Base-by-base conservation (phyloP, 1,139 yeast species). In the Pichia sp. region DNA sequence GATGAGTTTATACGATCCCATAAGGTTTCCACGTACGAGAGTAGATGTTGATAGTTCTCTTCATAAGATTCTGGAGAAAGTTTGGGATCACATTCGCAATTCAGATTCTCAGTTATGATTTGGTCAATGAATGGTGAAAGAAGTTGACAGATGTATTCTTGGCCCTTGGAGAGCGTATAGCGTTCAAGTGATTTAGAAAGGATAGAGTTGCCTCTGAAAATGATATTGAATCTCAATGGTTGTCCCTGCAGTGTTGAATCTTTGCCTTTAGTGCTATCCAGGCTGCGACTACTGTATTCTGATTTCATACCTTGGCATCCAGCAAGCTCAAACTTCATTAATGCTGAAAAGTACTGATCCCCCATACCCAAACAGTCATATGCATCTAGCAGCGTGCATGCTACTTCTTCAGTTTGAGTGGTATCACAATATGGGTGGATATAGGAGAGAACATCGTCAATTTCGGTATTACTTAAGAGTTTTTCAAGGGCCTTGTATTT, bases 171-270 rank as follows among this genome's bases (percentile, higher is more conserved):
- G 31, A 80, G 67, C 55, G 83, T 81, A 54, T 78, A 86, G 44
- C 74, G 68, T 49, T 91, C 97, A 35, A 88, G 57, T 0, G 94
- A 72, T 53, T 84, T 85, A 0, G 95, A 79, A 44, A 88, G 67
- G 9, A 87, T 67, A 2, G 94, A 78, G 38, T 85, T 82, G 0
- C 96, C 96, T 47, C 97, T 66, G 53, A 91, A 88, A 16, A 91
- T 58, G 0, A 94, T 77, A 49, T 83, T 83, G 55, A 21, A 33
- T 22, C 21, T 33, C 11, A 21, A 21, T 21, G 22, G 22, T 14
- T 22, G 22, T 16, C 10, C 7, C 11, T 5, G 29, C 16, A 46
- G 68, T 60, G 8, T 13, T 23, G n/a, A 15, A n/a, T 23, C 18
- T 15, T 25, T 12, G 14, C 9, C 11, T 9, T 25, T 13, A 3